These are phyloP conservation scores for Suhomyces yuchorum DNA, from an alignment of 1,139 yeast species.

Conservation along the genomic window DNA sequence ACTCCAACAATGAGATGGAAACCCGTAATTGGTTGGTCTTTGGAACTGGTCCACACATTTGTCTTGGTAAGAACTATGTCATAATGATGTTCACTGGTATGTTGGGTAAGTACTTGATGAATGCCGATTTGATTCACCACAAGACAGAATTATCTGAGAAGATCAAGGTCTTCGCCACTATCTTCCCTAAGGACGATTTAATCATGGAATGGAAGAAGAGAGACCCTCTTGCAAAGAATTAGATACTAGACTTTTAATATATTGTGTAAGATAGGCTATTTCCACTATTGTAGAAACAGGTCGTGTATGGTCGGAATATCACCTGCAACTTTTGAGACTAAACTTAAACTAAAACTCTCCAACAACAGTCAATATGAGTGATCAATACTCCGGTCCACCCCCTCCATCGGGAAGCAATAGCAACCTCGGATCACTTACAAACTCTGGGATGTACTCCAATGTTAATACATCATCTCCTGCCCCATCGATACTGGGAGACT, in stretches of 20 bases:
- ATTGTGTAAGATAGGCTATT: background rate
- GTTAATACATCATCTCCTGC: background rate
- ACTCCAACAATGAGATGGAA: conserved; percentile 51
- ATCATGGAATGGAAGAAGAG: conserved; percentile 71
- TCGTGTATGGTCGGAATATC: conserved; percentile 1
- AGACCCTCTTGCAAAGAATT: conserved; percentile 40
- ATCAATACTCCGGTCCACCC: background rate
- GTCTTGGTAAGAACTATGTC: conserved; percentile 93
- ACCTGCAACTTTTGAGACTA: background rate
- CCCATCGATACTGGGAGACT: background rate
- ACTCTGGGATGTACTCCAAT: background rate
- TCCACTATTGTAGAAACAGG: background rate
- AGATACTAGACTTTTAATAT: background rate
- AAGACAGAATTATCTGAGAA: conserved; percentile 84
- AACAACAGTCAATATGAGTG: background rate
- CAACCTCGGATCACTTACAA: background rate
- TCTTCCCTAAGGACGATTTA: conserved; percentile 95
- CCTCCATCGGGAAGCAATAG: background rate
- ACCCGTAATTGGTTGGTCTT: conserved; percentile 94
- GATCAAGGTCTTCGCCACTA: conserved; percentile 94
- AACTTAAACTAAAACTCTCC: background rate
- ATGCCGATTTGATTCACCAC: conserved; percentile 78
- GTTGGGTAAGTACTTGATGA: conserved; percentile 85
- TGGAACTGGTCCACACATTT: conserved; percentile 96
- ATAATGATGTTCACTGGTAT: conserved; percentile 85